Conservation (phyloP, 2,329 filamentous ascomycete genomes). For the Mycosphaerelloides madeirae region DNA sequence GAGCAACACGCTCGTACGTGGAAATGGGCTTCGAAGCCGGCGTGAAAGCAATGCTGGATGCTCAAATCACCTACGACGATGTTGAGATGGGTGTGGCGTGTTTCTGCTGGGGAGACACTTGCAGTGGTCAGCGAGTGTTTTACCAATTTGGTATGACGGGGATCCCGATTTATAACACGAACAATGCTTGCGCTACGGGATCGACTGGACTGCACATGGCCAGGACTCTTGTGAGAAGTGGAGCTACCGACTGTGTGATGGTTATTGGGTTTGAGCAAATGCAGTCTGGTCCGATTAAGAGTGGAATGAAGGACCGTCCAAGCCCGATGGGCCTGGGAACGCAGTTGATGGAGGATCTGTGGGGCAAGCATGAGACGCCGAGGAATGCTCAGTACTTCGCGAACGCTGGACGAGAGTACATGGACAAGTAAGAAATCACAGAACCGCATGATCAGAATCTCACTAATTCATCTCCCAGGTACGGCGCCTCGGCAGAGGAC, state of each 20-base stretch:
- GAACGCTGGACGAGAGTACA: slow-evolving; percentile 92
- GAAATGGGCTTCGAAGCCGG: slow-evolving; percentile 91
- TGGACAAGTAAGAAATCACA: slow-evolving; percentile 60
- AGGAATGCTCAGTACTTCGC: slow-evolving; percentile 72
- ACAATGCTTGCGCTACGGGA: slow-evolving; percentile 96
- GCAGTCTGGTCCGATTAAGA: slow-evolving; percentile 79
- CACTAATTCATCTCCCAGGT: slow-evolving; percentile 35
- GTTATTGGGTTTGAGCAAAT: slow-evolving; percentile 98
- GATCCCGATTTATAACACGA: slow-evolving; percentile 95
- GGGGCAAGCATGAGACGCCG: slow-evolving; percentile 22
- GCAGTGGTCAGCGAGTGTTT: slow-evolving; percentile 79
- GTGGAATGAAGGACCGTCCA: slow-evolving; percentile 75
- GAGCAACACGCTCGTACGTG: slow-evolving; percentile 89
- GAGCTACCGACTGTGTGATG: slow-evolving; percentile 72
- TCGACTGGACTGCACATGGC: slow-evolving; percentile 83
- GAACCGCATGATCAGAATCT: neutral
- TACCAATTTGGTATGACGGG: slow-evolving; percentile 98
- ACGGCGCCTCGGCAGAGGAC: slow-evolving; percentile 75
- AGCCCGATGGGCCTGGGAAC: slow-evolving; percentile 70
- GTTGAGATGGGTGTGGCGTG: slow-evolving; percentile 94
- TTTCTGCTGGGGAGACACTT: slow-evolving; percentile 69
- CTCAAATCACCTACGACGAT: slow-evolving; percentile 92
- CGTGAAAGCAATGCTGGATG: slow-evolving; percentile 75
- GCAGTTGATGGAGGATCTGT: slow-evolving; percentile 50
- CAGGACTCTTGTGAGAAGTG: slow-evolving; percentile 70